Conservation (phyloP, 208 protist genomes). For the Ichthyophonus hoferi region DNA sequence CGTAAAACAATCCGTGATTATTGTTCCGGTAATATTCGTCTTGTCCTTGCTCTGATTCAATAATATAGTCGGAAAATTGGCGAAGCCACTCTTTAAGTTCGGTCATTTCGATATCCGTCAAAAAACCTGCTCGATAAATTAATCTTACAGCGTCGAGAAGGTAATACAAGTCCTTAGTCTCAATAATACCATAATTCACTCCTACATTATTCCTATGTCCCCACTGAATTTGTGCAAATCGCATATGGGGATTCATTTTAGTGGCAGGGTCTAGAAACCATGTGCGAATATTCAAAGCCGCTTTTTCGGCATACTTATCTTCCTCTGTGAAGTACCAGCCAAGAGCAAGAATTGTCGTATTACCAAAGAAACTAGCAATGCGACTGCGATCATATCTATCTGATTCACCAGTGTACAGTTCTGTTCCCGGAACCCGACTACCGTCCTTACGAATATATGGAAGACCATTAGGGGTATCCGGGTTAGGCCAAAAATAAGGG, state of each 20-base stretch:
- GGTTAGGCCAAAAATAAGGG: slow-evolving; percentile 37
- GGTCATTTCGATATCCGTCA: neutral
- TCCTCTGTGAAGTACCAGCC: slow-evolving; percentile 28
- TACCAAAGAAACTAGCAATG: slow-evolving; percentile 18
- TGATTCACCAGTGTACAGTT: neutral
- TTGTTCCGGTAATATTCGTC: neutral
- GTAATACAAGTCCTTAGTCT: slow-evolving; percentile 24
- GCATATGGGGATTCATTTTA: slow-evolving; percentile 2
- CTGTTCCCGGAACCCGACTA: slow-evolving; percentile 27
- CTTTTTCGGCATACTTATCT: slow-evolving; percentile 13
- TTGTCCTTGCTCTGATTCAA: neutral
- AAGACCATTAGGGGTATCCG: slow-evolving; percentile 18
- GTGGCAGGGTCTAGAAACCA: slow-evolving; percentile 23
- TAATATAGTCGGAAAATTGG: neutral
- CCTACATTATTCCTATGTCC: slow-evolving; percentile 21
- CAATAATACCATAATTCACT: slow-evolving; percentile 11
- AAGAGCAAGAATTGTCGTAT: slow-evolving; percentile 11
- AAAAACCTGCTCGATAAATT: neutral
- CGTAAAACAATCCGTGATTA: slow-evolving; percentile 30
- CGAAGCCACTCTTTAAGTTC: neutral
- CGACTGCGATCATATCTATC: slow-evolving; percentile 26
- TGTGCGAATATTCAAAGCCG: neutral
- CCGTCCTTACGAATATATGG: slow-evolving; percentile 13
- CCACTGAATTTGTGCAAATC: slow-evolving; percentile 28
- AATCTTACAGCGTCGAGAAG: neutral